A percentile compares a stretch with the other conserved stretches of the same genome.
Conservation (phyloP, 257 asterid species). For the Asclepias syriaca region DNA sequence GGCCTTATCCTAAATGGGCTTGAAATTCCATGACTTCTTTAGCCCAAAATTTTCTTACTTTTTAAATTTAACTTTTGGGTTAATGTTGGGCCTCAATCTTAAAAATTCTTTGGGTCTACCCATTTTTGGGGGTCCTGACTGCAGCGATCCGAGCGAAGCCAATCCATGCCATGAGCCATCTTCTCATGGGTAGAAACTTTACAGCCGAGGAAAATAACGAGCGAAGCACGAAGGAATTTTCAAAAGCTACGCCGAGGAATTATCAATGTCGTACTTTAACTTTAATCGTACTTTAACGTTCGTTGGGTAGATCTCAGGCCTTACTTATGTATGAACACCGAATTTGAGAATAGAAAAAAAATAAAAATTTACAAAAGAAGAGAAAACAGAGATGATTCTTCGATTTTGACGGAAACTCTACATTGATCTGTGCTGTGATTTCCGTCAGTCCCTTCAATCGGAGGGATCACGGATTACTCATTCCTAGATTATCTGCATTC, state of each 20-base stretch:
- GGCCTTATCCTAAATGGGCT: neutral
- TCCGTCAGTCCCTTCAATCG: conserved; percentile 9
- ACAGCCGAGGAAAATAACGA: neutral
- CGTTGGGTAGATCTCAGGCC: neutral
- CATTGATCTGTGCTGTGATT: conserved; percentile 3
- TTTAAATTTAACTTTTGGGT: too few relatives aligned
- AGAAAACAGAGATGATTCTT: neutral
- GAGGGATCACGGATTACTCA: conserved; percentile 8
- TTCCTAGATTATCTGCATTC: neutral
- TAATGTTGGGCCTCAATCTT: too few relatives aligned
- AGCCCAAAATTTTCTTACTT: too few relatives aligned
- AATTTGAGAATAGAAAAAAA: neutral
- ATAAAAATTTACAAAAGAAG: neutral
- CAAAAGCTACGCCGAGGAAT: neutral
- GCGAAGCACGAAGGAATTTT: neutral
- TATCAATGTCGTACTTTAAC: neutral
- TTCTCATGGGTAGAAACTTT: neutral
- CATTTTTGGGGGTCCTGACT: too few relatives aligned
- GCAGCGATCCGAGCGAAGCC: too few relatives aligned
- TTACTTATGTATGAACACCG: neutral
- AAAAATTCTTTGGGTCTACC: too few relatives aligned
- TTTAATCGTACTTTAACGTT: neutral
- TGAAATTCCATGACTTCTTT: too few relatives aligned
- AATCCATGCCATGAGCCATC: too few relatives aligned
- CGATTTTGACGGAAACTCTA: neutral